These are phyloP conservation scores for Termitomyces sp. DNA, from an alignment of 768 basidiomycete genomes.

Conservation along the genomic window DNA sequence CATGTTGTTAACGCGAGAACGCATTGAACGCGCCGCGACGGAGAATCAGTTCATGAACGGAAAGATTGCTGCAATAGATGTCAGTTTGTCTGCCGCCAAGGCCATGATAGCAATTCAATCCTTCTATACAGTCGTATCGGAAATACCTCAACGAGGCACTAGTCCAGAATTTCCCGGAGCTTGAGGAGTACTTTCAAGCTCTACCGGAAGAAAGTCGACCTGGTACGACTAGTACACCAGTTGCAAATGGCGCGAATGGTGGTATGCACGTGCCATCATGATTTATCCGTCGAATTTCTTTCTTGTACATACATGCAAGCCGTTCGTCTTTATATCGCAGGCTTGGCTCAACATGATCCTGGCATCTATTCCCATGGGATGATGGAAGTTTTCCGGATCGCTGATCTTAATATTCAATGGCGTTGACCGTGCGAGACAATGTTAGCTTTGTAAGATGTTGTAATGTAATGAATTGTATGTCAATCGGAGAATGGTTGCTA, in stretches of 20 bases:
- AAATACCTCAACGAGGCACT: constrained; percentile 64
- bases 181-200: constrained; percentile 30
- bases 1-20: constrained; percentile 74
- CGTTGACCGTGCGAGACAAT: not conserved
- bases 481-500: constrained; percentile 8
- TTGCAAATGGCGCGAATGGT: not conserved
- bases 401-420: not conserved
- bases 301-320: not conserved
- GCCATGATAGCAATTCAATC: constrained; percentile 5
- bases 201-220: constrained; percentile 7
- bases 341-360: not conserved
- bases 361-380: not conserved
- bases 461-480: constrained; percentile 11
- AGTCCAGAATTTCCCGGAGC: constrained; percentile 65
- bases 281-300: not conserved
- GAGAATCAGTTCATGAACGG: constrained; percentile 93
- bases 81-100: constrained; percentile 23
- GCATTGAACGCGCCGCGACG: constrained; percentile 75
- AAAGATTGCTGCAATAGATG: constrained; percentile 74
- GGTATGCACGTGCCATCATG: not conserved
- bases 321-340: not conserved
- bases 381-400: not conserved
- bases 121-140: constrained; percentile 54
- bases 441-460: constrained; percentile 13
- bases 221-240: not conserved